Conservation (phyloP, 306 rosid species). For the Gastrolobium bilobum region DNA sequence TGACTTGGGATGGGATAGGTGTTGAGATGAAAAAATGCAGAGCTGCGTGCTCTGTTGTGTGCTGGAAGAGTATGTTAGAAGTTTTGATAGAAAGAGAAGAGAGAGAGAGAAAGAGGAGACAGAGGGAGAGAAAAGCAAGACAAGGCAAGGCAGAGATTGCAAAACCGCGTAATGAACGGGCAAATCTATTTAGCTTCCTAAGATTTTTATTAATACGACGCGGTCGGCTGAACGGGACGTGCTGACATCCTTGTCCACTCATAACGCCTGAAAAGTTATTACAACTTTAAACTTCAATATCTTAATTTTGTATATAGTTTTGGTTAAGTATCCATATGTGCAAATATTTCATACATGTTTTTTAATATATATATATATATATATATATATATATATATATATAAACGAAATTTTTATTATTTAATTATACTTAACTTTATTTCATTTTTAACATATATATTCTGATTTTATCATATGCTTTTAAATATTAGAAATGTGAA, state of each 20-base stretch:
- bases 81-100: neutral
- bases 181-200: neutral
- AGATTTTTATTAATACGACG: neutral
- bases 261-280: neutral
- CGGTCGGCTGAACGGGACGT: constrained; percentile 9
- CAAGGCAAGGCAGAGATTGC: constrained; percentile 11
- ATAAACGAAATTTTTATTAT: too few relatives aligned
- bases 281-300: too few relatives aligned
- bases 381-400: too few relatives aligned
- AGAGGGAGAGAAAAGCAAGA: neutral
- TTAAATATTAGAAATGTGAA: too few relatives aligned
- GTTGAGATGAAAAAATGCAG: constrained; percentile 5
- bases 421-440: too few relatives aligned
- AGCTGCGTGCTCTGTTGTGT: neutral
- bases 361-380: too few relatives aligned
- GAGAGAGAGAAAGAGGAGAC: neutral
- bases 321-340: too few relatives aligned
- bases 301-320: too few relatives aligned
- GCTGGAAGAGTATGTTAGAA: neutral
- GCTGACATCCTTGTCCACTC: constrained; percentile 40
- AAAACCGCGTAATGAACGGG: constrained; percentile 54
- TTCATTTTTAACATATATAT: too few relatives aligned
- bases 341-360: too few relatives aligned
- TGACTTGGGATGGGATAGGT: neutral
- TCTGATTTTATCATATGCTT: too few relatives aligned